These are phyloP conservation scores for Talaromyces marneffei DNA, from an alignment of 2,329 filamentous ascomycete species.

Conservation along the genomic window DNA sequence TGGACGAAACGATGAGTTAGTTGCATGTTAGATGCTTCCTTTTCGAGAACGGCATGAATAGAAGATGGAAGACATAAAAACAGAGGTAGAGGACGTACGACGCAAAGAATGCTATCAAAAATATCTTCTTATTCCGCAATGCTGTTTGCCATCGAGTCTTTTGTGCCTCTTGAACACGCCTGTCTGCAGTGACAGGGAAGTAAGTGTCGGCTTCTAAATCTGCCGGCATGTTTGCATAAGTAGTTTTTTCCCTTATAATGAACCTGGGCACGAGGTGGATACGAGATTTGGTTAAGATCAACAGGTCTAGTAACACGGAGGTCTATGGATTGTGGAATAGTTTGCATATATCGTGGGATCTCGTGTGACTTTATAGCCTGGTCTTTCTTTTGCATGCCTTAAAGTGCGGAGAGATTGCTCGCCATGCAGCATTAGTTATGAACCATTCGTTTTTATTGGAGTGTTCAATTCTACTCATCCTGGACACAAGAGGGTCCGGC, in stretches of 20 bases:
- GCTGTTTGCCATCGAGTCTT: constrained; percentile 25
- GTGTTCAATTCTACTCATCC: neutral
- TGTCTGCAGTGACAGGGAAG: constrained; percentile 8
- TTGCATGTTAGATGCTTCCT: neutral
- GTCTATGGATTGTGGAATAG: neutral
- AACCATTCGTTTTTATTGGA: neutral
- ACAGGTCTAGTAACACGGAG: no score
- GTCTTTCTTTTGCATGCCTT: neutral
- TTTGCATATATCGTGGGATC: neutral
- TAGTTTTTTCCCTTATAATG: neutral
- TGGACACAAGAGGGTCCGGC: neutral
- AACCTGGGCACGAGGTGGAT: no score
- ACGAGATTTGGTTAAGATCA: no score
- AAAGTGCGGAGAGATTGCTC: neutral
- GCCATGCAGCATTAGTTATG: neutral
- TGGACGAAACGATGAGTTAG: constrained; percentile 1
- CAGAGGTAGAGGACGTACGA: constrained; percentile 23
- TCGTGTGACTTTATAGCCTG: neutral
- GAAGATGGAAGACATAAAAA: neutral
- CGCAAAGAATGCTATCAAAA: constrained; percentile 48
- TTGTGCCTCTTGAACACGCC: constrained; percentile 20
- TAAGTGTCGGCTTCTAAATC: neutral
- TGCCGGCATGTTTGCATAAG: neutral
- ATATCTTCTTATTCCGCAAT: constrained; percentile 42
- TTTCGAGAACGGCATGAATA: neutral